Conservation (phyloP, 139 green algal species). For the Mesotaenium endlicherianum region DNA sequence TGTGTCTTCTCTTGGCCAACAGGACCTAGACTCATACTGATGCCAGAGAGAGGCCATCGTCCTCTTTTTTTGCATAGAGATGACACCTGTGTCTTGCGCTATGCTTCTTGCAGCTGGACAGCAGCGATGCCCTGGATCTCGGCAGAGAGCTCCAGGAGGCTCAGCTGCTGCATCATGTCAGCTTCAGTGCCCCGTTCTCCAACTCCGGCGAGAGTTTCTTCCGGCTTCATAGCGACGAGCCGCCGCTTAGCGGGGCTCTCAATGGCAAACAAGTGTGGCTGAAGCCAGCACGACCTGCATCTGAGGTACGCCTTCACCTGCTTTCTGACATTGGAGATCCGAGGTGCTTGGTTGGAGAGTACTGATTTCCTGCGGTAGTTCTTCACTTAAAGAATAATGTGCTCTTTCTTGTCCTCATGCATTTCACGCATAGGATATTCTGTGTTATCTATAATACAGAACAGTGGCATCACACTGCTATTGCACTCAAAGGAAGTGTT, state of each 20-base stretch:
- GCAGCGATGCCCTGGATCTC: neutral
- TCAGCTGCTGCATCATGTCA: constrained; percentile 33
- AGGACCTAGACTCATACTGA: neutral
- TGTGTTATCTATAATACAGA: too few relatives aligned
- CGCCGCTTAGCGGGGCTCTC: neutral
- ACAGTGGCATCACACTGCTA: too few relatives aligned
- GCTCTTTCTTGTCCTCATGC: too few relatives aligned
- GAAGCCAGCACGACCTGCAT: constrained; percentile 15
- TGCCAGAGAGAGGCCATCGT: too few relatives aligned
- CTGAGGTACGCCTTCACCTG: constrained; percentile 26
- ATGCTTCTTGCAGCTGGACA: neutral
- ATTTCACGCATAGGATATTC: too few relatives aligned
- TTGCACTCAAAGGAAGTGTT: too few relatives aligned
- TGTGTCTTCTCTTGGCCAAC: neutral
- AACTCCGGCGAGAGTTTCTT: constrained; percentile 11
- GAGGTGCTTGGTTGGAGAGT: too few relatives aligned
- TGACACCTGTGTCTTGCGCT: neutral
- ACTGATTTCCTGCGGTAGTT: too few relatives aligned
- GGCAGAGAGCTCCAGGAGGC: constrained; percentile 18
- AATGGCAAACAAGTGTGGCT: constrained; percentile 13
- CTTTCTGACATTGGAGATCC: too few relatives aligned
- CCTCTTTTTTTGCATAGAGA: neutral
- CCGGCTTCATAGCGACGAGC: constrained; percentile 35
- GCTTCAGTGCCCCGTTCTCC: constrained; percentile 11
- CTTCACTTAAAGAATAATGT: too few relatives aligned